phyloP scores from a whole-genome alignment of 2,329 filamentous ascomycete genomes.

The Cytospora paraplurivora region DNA sequence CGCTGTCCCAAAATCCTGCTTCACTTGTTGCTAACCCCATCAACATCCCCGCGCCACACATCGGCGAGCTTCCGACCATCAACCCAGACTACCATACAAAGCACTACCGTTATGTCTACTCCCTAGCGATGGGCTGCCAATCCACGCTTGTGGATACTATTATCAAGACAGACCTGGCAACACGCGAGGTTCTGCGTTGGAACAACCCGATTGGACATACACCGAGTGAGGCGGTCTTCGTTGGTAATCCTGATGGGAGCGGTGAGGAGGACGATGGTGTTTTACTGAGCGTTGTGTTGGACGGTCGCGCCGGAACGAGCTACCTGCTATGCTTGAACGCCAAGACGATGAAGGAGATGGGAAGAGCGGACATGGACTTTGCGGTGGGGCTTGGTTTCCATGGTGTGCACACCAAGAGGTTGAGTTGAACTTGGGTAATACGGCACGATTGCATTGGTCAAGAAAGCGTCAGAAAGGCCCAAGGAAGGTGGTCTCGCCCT shows the following conservation, averaged over 20 bases:
- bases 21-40: conserved; percentile 32
- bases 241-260: conserved; percentile 50
- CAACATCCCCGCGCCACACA: conserved; percentile 54
- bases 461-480: neutral
- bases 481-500: neutral
- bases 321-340: conserved; percentile 69
- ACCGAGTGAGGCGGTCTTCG: conserved; percentile 70
- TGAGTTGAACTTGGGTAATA: neutral
- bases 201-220: conserved; percentile 59
- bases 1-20: neutral
- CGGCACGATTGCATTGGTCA: neutral
- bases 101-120: conserved; percentile 63
- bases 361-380: conserved; percentile 63
- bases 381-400: conserved; percentile 68
- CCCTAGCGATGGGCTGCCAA: conserved; percentile 55
- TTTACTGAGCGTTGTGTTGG: conserved; percentile 58
- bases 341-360: conserved; percentile 62
- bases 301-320: conserved; percentile 59
- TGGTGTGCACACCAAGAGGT: conserved; percentile 49
- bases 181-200: conserved; percentile 58
- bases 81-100: conserved; percentile 58
- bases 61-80: conserved; percentile 67
- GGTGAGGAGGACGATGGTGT: conserved; percentile 37
- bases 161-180: conserved; percentile 65
- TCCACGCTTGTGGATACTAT: conserved; percentile 65